Evolutionary conservation across 345 rosid species (phyloP), one percentile per base, ranked within the genome.

Genomic region (Heritiera littoralis): DNA sequence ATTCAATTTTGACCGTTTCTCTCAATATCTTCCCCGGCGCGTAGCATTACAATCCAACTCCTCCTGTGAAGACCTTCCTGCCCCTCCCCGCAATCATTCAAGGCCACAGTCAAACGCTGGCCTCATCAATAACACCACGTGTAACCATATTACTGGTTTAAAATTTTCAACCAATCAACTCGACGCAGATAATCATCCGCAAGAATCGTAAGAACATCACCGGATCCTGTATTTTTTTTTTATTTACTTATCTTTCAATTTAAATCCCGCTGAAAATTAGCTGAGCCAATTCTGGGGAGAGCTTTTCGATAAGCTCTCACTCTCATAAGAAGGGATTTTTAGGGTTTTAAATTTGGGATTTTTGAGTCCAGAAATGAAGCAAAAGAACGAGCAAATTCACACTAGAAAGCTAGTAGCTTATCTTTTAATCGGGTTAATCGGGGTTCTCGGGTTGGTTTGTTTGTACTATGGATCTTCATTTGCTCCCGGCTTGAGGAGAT

Each of bases 381-480:
- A 82, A 76, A 92, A 81, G 84, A 73, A 73, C 72, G 93, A 88
- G 58, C 85, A 80, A 81, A 78, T 87, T 71, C 76, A 77, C 46
- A 72, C 92, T 56, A 81, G 86, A 8, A 91, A 88, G 85, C 89
- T 88, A 7, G 48, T 91, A 35, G 88, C 89, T 52, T 91, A 88
- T 80, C 74, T 81, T 51, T 88, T 95, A 11, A 74, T 95, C 66
- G 92, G 87, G 4, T 70, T 91, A 76, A 89, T 95, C 76, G 83
- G 79, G 32, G 43, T 89, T 66, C 92, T 95, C 59, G 97, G 92
- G 66, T 78, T 95, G 84, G 67, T 87, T 76, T 90, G 99, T 79
- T 76, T 95, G 81, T 95, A 91, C 81, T 92, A 86, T 23, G 94
- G 93, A 51, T 92, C 99, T 6, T 83, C 88, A 10, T 85, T 94